These are phyloP conservation scores for Rhizopogon vinicolor DNA, from an alignment of 768 basidiomycete genomes.

Conservation along the genomic window DNA sequence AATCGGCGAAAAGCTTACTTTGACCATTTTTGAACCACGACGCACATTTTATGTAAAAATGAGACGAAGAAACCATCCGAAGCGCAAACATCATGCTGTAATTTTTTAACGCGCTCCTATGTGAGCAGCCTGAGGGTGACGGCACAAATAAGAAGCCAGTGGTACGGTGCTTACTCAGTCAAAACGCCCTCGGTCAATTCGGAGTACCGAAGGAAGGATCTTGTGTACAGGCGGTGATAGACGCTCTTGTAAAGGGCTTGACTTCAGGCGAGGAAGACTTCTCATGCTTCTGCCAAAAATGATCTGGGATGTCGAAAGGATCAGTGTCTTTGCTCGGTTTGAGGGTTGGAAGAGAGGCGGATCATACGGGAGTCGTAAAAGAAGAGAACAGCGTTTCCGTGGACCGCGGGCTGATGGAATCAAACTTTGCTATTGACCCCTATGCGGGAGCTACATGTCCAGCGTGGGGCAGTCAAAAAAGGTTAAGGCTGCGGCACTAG, in stretches of 20 bases:
- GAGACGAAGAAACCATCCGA: neutral
- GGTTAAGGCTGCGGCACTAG: neutral
- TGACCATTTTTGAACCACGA: neutral
- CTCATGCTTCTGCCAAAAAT: neutral
- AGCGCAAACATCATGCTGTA: slow-evolving; percentile 4
- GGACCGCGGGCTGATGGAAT: neutral
- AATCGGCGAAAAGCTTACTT: neutral
- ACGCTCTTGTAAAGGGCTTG: slow-evolving; percentile 7
- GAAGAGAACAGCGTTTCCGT: neutral
- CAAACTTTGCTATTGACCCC: neutral
- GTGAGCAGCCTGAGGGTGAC: neutral
- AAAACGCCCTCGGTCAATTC: slow-evolving; percentile 6
- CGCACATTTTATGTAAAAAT: slow-evolving; percentile 5
- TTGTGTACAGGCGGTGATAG: slow-evolving; percentile 11
- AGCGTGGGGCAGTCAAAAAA: neutral
- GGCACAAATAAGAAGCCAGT: neutral
- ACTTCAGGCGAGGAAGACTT: neutral
- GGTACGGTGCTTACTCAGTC: slow-evolving; percentile 13
- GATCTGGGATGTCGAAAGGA: slow-evolving; percentile 12
- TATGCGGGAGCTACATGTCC: neutral
- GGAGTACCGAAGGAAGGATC: slow-evolving; percentile 7
- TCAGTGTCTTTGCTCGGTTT: slow-evolving; percentile 11
- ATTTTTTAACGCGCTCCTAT: slow-evolving; percentile 5
- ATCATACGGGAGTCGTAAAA: slow-evolving; percentile 4
- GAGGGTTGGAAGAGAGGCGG: slow-evolving; percentile 3